Base-by-base conservation (phyloP, 1,284 basidiomycete genomes). In the Puccinia brachypodii region DNA sequence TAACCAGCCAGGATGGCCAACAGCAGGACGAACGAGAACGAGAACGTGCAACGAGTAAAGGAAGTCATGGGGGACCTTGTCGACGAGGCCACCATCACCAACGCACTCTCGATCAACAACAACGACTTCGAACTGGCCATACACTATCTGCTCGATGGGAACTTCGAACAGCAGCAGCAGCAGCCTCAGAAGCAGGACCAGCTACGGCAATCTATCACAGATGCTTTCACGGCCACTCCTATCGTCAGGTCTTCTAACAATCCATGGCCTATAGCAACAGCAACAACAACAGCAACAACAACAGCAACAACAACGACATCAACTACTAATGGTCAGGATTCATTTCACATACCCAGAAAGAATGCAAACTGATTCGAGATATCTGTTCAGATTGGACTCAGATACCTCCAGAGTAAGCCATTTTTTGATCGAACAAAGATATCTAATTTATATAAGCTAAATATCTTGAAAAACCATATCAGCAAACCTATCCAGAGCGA, bases 121-220 rank as follows among this genome's bases (percentile, higher is more conserved):
- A 75, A 71, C 31, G 50, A 82, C 42, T 82, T 82, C 36, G 80
- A 82, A 36, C 19, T 28, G 44, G 47, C 80, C 9, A 42, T 82
- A 7, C 60, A 82, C 66, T 68, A 76, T 60, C 38, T 82, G 3
- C 73, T 82, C 19, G 80, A 81, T 25, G 53, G 31, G 13, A 50
- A 76, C 58, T 53, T 40, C 38, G 42, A 44, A 40, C 25, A 7
- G 9, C 69, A 47, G 9, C 69, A 50, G 16, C 53, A 53, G 36
- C 16, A 16, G 4, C 28, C 56, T 33, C 33, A 66, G 19, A n/a
- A 74, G 7, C 56, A 77, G 53, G 47, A 79, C 31, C 60, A 76
- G 40, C 58, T 82, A 28, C 44, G 73, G 3, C 58, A 82, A 40
- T 82, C 80, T 22, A 50, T 82, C 60, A 50, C 80, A 28, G 62